Base-by-base conservation (phyloP, 176 grass and related monocot species). In the Oryza coarctata region DNA sequence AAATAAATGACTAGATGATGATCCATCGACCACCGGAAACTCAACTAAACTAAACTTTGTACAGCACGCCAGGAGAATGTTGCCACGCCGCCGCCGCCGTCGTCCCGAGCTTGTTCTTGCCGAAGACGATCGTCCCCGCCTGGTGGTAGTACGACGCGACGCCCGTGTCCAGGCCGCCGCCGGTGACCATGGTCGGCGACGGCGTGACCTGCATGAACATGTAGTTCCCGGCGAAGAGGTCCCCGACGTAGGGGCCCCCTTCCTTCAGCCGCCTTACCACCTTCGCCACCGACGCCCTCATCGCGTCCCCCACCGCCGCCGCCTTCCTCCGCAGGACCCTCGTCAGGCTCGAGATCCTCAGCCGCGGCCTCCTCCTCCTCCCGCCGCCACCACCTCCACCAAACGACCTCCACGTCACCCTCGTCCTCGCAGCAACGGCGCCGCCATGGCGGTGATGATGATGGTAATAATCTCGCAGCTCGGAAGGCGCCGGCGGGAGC, bases 181-280 rank as follows among this genome's bases (percentile, higher is more conserved):
- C 7, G 1, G 20, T 5, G 1, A 15, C 27, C 29, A 78, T 27
- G 58, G 85, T 76, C 25, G 84, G 84, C 20, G 96, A 90, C 65
- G 96, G 96, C 17, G 63, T 76, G 71, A 99, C 96, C 86, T 99
- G 96, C 77, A 95, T 35, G 93, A 99, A 95, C 96, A 95, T 87
- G 73, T 99, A 95, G 89, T 95, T 99, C 28, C 96, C 93, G 27
- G 96, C 87, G 76, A 99, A 95, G 30, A 98, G 88, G 43, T 95
- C 92, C 0, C 74, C 92, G 8, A 95, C 14, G 73, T 90, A 93
- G 0, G 90, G 90, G 25, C 89, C 85, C 18, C 90, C 96, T 68
- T 98, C 95, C 87, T 36, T 76, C 49, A 98, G 87, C 84, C 90
- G 78, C 5, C 40, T 68, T 71, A 89, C 84, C 73, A 91, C 95